Conservation (phyloP, 2,329 filamentous ascomycete genomes). For the Fusarium subglutinans region DNA sequence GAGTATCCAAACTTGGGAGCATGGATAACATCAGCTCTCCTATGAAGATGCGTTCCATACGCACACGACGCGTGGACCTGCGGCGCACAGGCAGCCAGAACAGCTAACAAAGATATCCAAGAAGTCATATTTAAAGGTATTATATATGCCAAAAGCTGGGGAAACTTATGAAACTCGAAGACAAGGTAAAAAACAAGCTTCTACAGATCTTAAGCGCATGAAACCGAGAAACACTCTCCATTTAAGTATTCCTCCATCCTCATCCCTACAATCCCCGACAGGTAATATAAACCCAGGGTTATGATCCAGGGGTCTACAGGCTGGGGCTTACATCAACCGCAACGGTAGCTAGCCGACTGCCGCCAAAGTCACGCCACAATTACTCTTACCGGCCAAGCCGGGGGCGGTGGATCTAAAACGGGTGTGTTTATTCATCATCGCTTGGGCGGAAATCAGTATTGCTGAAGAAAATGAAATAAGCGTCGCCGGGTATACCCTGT, state of each 20-base stretch:
- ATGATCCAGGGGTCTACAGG: not conserved
- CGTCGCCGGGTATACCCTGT: not conserved
- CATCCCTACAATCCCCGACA: not conserved
- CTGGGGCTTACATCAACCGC: constrained; percentile 9
- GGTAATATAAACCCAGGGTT: not conserved
- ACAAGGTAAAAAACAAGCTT: not conserved
- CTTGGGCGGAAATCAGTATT: not conserved
- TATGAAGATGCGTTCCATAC: constrained; percentile 51
- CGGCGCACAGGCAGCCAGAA: constrained; percentile 30
- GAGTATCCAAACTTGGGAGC: constrained; percentile 52
- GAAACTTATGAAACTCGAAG: not conserved
- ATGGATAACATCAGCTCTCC: constrained; percentile 45
- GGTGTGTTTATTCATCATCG: not conserved
- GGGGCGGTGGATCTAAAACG: constrained; percentile 11
- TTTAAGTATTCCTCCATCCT: not conserved
- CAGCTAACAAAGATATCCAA: constrained; percentile 13
- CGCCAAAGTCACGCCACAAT: not conserved
- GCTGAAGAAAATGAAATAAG: not conserved
- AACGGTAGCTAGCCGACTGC: not conserved
- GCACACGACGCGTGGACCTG: constrained; percentile 49
- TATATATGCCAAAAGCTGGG: not conserved
- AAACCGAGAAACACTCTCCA: not conserved
- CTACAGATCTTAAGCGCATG: not conserved
- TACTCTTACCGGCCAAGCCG: not conserved
- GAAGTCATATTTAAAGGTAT: constrained; percentile 2